Base-by-base conservation (phyloP, 2,329 filamentous ascomycete genomes). In the Tolypocladium album region DNA sequence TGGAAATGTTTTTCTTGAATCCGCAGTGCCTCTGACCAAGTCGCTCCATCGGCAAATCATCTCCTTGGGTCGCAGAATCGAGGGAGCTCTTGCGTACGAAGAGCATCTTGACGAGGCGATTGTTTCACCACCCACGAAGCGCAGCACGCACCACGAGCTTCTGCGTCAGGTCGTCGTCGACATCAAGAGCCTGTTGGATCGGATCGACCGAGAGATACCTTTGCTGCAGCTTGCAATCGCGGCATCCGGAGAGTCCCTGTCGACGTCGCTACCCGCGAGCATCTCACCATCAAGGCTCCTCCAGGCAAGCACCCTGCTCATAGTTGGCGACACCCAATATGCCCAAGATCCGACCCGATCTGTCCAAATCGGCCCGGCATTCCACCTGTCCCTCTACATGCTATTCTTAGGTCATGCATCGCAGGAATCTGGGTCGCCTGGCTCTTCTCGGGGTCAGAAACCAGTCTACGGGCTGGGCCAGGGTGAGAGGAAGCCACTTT, bases 191-290 rank as follows among this genome's bases (percentile, higher is more conserved):
- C 76, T 99, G 3, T 80, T 97, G 2, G 76, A 78, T 13, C 85
- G 88, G 11, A 96, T 99, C 63, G 93, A 97, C 71, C 88, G 94
- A 72, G 89, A 93, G 15, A 90, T 97, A 13, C 93, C 93, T 0
- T 79, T 96, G 4, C 88, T 99, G 70, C 96, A 94, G 67, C 80
- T 99, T 36, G 94, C 94, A 59, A 96, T 99, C 64, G 94, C 91
- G 1, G 93, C 92, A 0, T 97, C 93, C 1, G 94, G 94, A 0
- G 92, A 93, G 60, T 95, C 85, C 61, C 79, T 97, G 38, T 91
- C 90, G 0, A 89, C 89, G 0, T 87, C 86, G 3, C 78, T 97
- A 36, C 90, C 92, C 0, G 80, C 88, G 1, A 88, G 88, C 12
- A 89, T 97, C 53, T 97, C 93, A 1, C 93, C 93, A 1, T 97